These are phyloP conservation scores for Rhodotorula sp. DNA, from an alignment of 1,284 basidiomycete species.

Conservation along the genomic window DNA sequence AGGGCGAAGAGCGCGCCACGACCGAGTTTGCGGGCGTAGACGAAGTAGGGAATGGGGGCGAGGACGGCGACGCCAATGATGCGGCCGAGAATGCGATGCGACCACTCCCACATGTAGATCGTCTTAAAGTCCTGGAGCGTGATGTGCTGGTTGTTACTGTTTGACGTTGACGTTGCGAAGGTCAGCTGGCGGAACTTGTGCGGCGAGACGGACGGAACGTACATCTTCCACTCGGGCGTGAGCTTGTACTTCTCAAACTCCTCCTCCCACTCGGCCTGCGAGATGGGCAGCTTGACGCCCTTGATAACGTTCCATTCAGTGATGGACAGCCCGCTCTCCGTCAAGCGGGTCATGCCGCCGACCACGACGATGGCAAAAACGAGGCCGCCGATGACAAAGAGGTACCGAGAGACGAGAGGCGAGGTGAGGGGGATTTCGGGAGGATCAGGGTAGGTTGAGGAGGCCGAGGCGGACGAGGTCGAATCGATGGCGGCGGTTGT, in stretches of 20 bases:
- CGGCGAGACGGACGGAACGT: constrained; percentile 51
- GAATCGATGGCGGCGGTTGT: constrained; percentile 24
- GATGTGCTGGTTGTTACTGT: constrained; percentile 82
- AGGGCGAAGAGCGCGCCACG: constrained; percentile 34
- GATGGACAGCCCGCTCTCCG: constrained; percentile 95
- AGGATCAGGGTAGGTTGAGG: constrained; percentile 7
- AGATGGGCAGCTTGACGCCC: constrained; percentile 80
- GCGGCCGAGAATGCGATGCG: constrained; percentile 88
- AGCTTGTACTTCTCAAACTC: constrained; percentile 95
- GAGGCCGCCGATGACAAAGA: constrained; percentile 75
- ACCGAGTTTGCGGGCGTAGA: constrained; percentile 58
- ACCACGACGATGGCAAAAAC: constrained; percentile 92
- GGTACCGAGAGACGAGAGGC: constrained; percentile 71
- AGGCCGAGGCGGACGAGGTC: constrained; percentile 33
- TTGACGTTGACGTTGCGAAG: neutral
- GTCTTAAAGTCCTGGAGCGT: constrained; percentile 86
- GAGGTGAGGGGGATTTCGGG: constrained; percentile 62
- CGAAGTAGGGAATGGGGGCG: constrained; percentile 73
- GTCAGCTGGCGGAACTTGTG: neutral
- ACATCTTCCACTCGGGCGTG: constrained; percentile 95
- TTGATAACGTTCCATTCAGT: constrained; percentile 97
- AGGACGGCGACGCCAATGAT: constrained; percentile 66
- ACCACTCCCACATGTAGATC: constrained; percentile 99
- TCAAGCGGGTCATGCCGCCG: constrained; percentile 92
- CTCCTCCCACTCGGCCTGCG: constrained; percentile 71